Evolutionary conservation across 2,329 filamentous ascomycete species (phyloP).

Genomic region (Pyricularia grisea): DNA sequence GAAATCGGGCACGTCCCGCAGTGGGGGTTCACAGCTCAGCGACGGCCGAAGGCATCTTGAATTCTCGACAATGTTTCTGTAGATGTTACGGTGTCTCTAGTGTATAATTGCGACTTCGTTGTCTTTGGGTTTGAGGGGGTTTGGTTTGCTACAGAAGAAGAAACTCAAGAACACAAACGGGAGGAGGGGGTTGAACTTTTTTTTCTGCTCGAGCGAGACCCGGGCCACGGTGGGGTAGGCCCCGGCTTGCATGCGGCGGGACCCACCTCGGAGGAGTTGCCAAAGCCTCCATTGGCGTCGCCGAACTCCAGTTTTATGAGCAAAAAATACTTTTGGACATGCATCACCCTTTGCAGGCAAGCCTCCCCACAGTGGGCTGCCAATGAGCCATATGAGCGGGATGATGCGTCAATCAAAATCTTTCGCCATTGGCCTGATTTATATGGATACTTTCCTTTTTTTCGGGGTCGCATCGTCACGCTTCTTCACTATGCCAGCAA

Average conservation of each 20-base stretch:
- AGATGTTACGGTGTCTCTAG: constrained; percentile 20
- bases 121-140: constrained; percentile 36
- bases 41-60: constrained; percentile 64
- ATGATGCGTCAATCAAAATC: not conserved
- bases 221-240: constrained; percentile 1
- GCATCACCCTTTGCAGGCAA: not conserved
- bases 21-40: constrained; percentile 88
- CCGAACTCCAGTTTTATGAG: constrained; percentile 1
- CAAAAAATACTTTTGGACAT: constrained; percentile 1
- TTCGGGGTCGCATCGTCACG: not conserved
- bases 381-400: not conserved
- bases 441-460: not conserved
- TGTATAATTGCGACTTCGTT: constrained; percentile 53
- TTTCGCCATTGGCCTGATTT: not conserved
- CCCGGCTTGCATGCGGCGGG: constrained; percentile 1
- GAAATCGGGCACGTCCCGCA: constrained; percentile 54
- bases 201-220: not conserved
- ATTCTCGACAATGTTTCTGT: constrained; percentile 59
- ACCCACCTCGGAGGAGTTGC: constrained; percentile 1
- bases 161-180: constrained; percentile 21
- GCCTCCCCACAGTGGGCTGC: not conserved
- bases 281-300: not conserved
- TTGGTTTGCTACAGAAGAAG: constrained; percentile 22
- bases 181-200: constrained; percentile 13
- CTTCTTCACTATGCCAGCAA: not conserved